Conservation (phyloP, 495 filamentous ascomycete genomes). For the Penicillium maclennaniae region DNA sequence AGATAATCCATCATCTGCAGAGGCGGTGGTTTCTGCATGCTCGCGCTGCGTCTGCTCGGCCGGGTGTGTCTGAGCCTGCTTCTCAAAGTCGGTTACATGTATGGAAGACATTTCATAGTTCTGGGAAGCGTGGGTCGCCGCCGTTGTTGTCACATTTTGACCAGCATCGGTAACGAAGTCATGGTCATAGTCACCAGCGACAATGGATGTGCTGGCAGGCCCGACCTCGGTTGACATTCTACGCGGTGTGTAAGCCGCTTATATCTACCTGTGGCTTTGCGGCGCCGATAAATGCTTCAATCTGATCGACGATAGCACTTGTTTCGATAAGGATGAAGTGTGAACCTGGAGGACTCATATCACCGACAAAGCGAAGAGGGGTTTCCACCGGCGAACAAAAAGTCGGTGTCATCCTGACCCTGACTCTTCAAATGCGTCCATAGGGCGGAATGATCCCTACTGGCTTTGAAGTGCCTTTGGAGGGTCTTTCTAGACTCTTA, state of each 20-base stretch:
- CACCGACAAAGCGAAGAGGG: constrained; percentile 1
- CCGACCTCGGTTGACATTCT: constrained; percentile 24
- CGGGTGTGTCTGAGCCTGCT: constrained; percentile 9
- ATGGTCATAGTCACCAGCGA: constrained; percentile 12
- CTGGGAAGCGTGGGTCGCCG: constrained; percentile 3
- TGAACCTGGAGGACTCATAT: constrained; percentile 1
- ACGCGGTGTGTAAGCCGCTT: constrained; percentile 3
- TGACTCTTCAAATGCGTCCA: constrained; percentile 3
- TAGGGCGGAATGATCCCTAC: constrained; percentile 13
- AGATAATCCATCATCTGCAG: constrained; percentile 16
- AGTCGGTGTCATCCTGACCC: constrained; percentile 10
- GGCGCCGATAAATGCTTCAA: neutral
- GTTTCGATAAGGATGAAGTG: neutral
- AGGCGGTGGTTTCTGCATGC: constrained; percentile 1
- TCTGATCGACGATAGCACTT: neutral
- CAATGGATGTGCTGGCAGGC: constrained; percentile 10
- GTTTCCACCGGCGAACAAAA: constrained; percentile 16
- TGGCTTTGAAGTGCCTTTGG: constrained; percentile 9
- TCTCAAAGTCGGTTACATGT: constrained; percentile 15
- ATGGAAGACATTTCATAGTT: constrained; percentile 4
- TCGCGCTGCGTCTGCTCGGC: constrained; percentile 8
- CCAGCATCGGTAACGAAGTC: neutral
- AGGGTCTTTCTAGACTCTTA: constrained; percentile 8
- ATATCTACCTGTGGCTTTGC: neutral
- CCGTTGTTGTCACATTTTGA: constrained; percentile 4